Percentiles rank a stretch among this genome's conserved stretches.
These are phyloP conservation scores for Calonectria multiphialidica DNA, from an alignment of 2,329 filamentous ascomycete genomes.

Conservation along the genomic window DNA sequence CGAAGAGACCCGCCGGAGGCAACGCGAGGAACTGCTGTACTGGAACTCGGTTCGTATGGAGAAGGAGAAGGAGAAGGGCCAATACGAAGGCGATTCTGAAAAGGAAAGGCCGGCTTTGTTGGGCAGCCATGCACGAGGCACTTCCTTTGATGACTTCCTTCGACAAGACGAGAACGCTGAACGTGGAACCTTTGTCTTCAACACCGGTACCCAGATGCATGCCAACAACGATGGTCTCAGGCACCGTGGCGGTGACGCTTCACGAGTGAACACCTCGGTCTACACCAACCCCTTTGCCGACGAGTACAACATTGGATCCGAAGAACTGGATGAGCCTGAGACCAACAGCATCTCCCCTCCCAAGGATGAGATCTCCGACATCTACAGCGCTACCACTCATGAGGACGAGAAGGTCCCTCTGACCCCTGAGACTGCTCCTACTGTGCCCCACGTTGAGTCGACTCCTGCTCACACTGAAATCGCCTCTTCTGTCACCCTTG, in stretches of 20 bases:
- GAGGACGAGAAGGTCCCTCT: conserved; percentile 39
- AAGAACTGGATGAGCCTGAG: conserved; percentile 57
- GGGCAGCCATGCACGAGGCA: conserved; percentile 43
- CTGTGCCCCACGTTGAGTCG: conserved; percentile 49
- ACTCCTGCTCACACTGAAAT: conserved; percentile 33
- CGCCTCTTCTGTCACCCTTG: conserved; percentile 48
- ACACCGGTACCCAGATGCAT: conserved; percentile 63
- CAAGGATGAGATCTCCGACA: conserved; percentile 64
- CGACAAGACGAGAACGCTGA: conserved; percentile 63
- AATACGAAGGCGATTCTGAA: conserved; percentile 32
- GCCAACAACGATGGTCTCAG: conserved; percentile 60
- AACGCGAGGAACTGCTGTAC: conserved; percentile 74
- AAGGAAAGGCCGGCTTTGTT: conserved; percentile 6
- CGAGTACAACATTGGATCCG: conserved; percentile 64
- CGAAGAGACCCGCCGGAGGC: conserved; percentile 69
- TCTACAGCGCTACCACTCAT: conserved; percentile 69
- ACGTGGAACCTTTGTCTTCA: conserved; percentile 68
- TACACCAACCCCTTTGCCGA: conserved; percentile 72
- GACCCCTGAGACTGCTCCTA: conserved; percentile 40
- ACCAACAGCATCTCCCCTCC: conserved; percentile 58
- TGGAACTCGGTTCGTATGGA: conserved; percentile 71
- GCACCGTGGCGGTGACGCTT: conserved; percentile 58
- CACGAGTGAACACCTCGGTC: conserved; percentile 59
- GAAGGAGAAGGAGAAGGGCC: conserved; percentile 54
- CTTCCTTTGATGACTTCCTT: conserved; percentile 72